Base-by-base conservation (phyloP, 2,329 filamentous ascomycete genomes). In the Paecilomyces sp. region DNA sequence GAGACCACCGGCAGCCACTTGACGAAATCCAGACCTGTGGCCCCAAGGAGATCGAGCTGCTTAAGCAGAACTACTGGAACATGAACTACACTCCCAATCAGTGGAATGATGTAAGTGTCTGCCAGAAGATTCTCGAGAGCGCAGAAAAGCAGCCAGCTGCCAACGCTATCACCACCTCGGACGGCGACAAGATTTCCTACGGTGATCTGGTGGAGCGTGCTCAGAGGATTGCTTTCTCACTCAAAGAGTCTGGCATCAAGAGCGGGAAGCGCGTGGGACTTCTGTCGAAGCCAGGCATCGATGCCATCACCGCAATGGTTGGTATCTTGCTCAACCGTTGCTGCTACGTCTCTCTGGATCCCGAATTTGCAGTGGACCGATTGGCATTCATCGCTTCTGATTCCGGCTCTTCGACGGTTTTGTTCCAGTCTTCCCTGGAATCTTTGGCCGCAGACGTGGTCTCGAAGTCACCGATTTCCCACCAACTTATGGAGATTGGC, bases 1-100 rank as follows among this genome's bases (percentile, higher is more conserved):
- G 62, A 15, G 66, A 68, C 57, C 64, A 67, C 56, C 65, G 64
- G 12, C 66, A 68, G 53, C 64, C 66, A 2, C 62, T 69, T 28
- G 47, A 59, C 12, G 65, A 67, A 55, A 64, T 68, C 34, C 58
- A 59, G 18, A 64, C 66, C 60, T 66, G 64, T 47, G 66, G 66
- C 30, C 57, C 58, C 22, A 67, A 66, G 36, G 67, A 68, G 53
- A 57, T 66, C 34, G 57, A 64, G 31, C 56, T 64, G 56, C 61
- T 67, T 18, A 60, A 61, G 41, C 54, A 55, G 7, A 64, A 61
- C 28, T 62, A 58, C 60, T 68, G 65, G 61, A 60, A 63, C 34
- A 61, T 53, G 6, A 33, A 58, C 8, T 56, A 58, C 22, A 58
- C 55, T 8, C 50, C 58, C 8, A 67, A 67, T 50, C 54, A 52